Percentiles rank a stretch among this genome's conserved stretches.
phyloP scores from a whole-genome alignment of 352 stramenopile genomes.

The Phytophthora aleatoria region DNA sequence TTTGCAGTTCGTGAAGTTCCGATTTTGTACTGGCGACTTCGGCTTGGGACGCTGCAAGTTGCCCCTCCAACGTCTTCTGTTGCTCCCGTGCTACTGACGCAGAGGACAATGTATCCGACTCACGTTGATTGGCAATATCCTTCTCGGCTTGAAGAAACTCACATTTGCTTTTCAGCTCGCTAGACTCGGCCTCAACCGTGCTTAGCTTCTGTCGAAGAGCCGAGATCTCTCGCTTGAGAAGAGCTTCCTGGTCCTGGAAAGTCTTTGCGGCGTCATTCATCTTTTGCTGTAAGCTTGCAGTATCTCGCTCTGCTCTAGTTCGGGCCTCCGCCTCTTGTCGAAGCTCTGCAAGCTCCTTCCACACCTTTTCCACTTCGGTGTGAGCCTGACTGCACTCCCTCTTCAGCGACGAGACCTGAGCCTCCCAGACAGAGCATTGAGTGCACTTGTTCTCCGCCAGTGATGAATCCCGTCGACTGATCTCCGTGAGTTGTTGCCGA shows the following conservation, averaged over 20 bases:
- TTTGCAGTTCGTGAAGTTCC: constrained; percentile 36
- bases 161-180: constrained; percentile 14
- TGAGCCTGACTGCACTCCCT: constrained; percentile 14
- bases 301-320: constrained; percentile 9
- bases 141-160: constrained; percentile 23
- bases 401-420: constrained; percentile 23
- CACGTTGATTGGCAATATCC: constrained; percentile 4
- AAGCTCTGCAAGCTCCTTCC: constrained; percentile 9
- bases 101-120: constrained; percentile 4
- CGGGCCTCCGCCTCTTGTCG: constrained; percentile 11
- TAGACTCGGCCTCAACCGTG: constrained; percentile 20
- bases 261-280: constrained; percentile 16
- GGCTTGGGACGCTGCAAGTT: constrained; percentile 20
- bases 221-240: constrained; percentile 23
- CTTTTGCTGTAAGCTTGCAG: constrained; percentile 7
- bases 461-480: background rate
- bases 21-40: constrained; percentile 27
- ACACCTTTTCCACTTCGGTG: constrained; percentile 16
- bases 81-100: constrained; percentile 13
- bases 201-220: constrained; percentile 14
- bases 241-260: constrained; percentile 20
- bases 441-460: constrained; percentile 7
- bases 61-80: constrained; percentile 19
- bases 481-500: constrained; percentile 12
- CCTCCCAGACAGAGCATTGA: constrained; percentile 19